These are phyloP conservation scores for Phytophthora brassicae DNA, from an alignment of 352 stramenopile species.

Conservation along the genomic window DNA sequence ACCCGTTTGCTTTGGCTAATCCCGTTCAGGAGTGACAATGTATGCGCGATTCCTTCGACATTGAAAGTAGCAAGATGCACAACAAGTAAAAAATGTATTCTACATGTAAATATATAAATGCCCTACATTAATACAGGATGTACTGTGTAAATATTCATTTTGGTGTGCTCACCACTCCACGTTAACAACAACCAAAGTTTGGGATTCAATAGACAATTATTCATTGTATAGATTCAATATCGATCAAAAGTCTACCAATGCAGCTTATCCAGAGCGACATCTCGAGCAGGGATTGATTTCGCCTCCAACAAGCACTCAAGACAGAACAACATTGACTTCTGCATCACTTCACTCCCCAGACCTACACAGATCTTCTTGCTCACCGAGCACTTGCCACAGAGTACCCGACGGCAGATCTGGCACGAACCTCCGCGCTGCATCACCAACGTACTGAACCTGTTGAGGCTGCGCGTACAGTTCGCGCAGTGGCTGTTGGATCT, in stretches of 20 bases:
- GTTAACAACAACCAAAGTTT: too few species aligned
- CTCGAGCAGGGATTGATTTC: conserved; percentile 36
- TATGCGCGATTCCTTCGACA: too few species aligned
- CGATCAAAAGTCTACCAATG: conserved; percentile 19
- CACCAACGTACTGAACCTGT: conserved; percentile 35
- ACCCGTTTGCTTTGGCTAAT: conserved; percentile 16
- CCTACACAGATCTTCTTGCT: conserved; percentile 43
- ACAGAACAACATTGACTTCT: conserved; percentile 42
- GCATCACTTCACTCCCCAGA: conserved; percentile 27
- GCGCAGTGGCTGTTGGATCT: conserved; percentile 27
- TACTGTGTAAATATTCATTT: too few species aligned
- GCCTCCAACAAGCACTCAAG: conserved; percentile 44
- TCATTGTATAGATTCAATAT: conserved; percentile 22
- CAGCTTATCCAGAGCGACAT: conserved; percentile 30
- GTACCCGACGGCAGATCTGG: conserved; percentile 38
- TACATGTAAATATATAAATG: too few species aligned
- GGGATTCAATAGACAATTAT: conserved; percentile 5
- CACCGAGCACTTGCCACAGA: conserved; percentile 42
- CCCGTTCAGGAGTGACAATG: too few species aligned
- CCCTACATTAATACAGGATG: too few species aligned
- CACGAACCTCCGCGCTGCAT: conserved; percentile 33
- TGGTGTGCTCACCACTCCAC: too few species aligned
- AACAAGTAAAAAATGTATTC: too few species aligned
- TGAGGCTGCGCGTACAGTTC: conserved; percentile 37
- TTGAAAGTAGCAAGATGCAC: too few species aligned